Evolutionary conservation across 495 filamentous ascomycete genomes (phyloP), one percentile per base, ranked within the genome.

Genomic region (Amniculicola lignicola): DNA sequence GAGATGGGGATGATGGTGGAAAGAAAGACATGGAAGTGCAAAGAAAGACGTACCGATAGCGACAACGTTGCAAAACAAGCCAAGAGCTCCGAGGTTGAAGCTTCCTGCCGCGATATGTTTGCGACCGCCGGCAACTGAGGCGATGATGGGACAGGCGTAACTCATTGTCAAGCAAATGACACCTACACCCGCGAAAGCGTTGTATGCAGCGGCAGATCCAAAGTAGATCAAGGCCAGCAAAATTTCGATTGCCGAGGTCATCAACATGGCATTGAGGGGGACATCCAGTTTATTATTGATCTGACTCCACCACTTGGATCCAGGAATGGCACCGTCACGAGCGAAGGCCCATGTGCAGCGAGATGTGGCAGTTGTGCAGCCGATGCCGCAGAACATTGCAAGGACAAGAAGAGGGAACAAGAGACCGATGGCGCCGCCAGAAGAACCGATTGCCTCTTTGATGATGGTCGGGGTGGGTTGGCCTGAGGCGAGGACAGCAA

Each of bases 321-420:
- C 80, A 0, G 83, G 85, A 48, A 88, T 88, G n/a, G 85, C 85
- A 16, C 77, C 77, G 66, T 84, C 81, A 45, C 80, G 75, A 3
- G 81, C 77, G 61, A 84, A 84, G 18, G 81, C 79, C 64, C 79
- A 84, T 15, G 78, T 80, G 67, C 78, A 81, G 16, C 81, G 75
- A 37, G 74, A 76, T n/a, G 81, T 74, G 16, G 81, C 81, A 1
- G 78, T 81, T 6, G 81, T 72, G 45, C 78, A 75, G 31, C 79
- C 81, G 44, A 80, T 75, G 46, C 80, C 80, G 27, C 79, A 80
- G 60, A 83, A 81, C 57, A 83, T 70, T 40, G 79, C 71, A 28
- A 90, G 83, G 2, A 86, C 81, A 28, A 90, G 75, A 53, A 90
- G 79, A 5, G 89, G 72, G 66, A 88, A 81, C 11, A 88, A 76